A percentile compares a stretch with the other conserved stretches of the same genome.
Conservation (phyloP, 805 yeast genomes). For the Saccharomycopsis malanga region DNA sequence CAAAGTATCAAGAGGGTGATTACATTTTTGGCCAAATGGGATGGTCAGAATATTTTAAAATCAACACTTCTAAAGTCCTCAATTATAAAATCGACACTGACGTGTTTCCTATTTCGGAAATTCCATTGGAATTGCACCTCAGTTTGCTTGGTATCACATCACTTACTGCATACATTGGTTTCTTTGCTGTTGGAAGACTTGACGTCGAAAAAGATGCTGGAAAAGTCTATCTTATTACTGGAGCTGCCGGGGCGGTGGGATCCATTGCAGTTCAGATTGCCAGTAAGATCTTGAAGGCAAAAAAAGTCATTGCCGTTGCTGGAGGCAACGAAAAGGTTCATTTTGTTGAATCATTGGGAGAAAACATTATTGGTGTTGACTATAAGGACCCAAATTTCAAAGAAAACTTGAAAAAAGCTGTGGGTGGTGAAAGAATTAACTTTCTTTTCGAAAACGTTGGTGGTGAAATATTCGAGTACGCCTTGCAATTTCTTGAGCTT, state of each 20-base stretch:
- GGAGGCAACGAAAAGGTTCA: conserved; percentile 51
- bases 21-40: conserved; percentile 32
- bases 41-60: conserved; percentile 44
- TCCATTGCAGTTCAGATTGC: conserved; percentile 52
- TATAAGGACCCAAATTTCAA: conserved; percentile 41
- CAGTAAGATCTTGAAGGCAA: conserved; percentile 43
- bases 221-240: conserved; percentile 48
- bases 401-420: conserved; percentile 32
- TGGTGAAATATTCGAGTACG: conserved; percentile 43
- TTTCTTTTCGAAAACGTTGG: conserved; percentile 60
- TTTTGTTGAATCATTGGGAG: conserved; percentile 48
- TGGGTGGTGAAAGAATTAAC: conserved; percentile 31
- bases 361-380: conserved; percentile 45
- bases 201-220: conserved; percentile 16
- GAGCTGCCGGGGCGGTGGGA: conserved; percentile 73
- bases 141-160: neutral
- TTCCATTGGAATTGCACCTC: neutral
- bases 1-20: conserved; percentile 38
- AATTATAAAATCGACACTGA: neutral
- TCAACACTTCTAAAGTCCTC: conserved; percentile 19
- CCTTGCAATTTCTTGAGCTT: conserved; percentile 31
- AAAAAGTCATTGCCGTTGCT: conserved; percentile 53
- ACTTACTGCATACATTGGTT: neutral
- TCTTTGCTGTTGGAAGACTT: neutral
- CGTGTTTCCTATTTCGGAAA: neutral